phyloP scores from a whole-genome alignment of 2,329 filamentous ascomycete species.

The Sarocladium brachiariae region DNA sequence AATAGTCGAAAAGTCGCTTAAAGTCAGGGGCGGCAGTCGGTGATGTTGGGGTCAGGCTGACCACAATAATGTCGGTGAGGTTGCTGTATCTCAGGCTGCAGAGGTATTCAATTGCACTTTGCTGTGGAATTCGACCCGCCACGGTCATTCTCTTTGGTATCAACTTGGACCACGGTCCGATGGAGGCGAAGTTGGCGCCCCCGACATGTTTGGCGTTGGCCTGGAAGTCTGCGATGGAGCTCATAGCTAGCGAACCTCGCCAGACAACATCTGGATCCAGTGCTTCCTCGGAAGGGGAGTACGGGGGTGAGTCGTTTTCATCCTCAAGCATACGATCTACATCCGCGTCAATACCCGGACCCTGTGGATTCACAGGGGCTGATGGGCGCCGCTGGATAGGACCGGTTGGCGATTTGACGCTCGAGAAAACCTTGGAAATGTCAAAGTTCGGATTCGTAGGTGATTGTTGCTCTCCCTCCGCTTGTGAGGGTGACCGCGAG shows the following conservation, averaged over 20 bases:
- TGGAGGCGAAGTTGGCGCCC: slow-evolving; percentile 63
- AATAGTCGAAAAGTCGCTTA: slow-evolving; percentile 78
- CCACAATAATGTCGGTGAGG: slow-evolving; percentile 76
- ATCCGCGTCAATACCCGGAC: slow-evolving; percentile 72
- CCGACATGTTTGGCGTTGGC: slow-evolving; percentile 78
- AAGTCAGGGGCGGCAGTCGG: slow-evolving; percentile 54
- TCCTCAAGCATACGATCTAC: slow-evolving; percentile 86
- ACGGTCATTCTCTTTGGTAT: slow-evolving; percentile 65
- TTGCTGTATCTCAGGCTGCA: slow-evolving; percentile 77
- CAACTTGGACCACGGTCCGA: slow-evolving; percentile 65
- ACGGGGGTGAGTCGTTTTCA: slow-evolving; percentile 71
- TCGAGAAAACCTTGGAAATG: slow-evolving; percentile 78
- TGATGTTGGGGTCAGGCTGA: slow-evolving; percentile 61
- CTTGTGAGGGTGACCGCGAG: slow-evolving; percentile 30
- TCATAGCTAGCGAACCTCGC: slow-evolving; percentile 72
- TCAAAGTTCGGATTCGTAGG: slow-evolving; percentile 61
- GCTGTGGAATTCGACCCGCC: slow-evolving; percentile 72
- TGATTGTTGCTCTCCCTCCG: slow-evolving; percentile 43
- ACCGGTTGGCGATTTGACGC: slow-evolving; percentile 66
- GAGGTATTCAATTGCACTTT: slow-evolving; percentile 84
- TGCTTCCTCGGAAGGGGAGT: slow-evolving; percentile 70
- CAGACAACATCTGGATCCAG: slow-evolving; percentile 66
- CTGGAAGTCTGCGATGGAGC: slow-evolving; percentile 65
- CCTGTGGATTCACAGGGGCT: slow-evolving; percentile 31
- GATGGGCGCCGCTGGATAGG: slow-evolving; percentile 41